Conservation (phyloP, 192 early-diverging fungal species). For the Pilaira anomala region DNA sequence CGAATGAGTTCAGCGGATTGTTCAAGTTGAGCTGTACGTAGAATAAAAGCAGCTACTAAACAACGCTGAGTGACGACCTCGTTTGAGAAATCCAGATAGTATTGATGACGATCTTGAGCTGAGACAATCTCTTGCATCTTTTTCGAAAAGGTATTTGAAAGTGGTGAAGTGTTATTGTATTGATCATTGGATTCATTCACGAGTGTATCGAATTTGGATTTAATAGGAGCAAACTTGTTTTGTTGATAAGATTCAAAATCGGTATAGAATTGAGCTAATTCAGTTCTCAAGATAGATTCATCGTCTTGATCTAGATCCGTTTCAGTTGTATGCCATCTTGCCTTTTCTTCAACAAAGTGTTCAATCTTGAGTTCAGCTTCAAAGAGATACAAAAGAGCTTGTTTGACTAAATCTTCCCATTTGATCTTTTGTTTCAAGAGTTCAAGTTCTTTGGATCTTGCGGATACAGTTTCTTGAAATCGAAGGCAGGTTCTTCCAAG, state of each 20-base stretch:
- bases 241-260: conserved; percentile 15
- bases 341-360: conserved; percentile 21
- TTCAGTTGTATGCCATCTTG: conserved; percentile 20
- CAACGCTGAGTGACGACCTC: conserved; percentile 23
- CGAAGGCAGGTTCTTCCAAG: conserved; percentile 2
- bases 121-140: conserved; percentile 10
- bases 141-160: conserved; percentile 12
- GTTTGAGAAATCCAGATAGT: conserved; percentile 24
- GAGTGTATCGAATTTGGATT: not conserved
- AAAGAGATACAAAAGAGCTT: conserved; percentile 1
- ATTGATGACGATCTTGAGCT: not conserved
- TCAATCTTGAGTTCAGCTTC: conserved; percentile 1
- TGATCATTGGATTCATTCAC: not conserved
- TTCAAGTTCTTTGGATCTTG: conserved; percentile 19
- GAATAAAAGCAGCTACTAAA: conserved; percentile 19
- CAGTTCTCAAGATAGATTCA: conserved; percentile 1
- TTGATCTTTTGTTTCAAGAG: conserved; percentile 14
- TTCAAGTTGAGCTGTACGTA: conserved; percentile 22
- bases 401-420: conserved; percentile 16
- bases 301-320: not conserved
- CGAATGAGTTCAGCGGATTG: conserved; percentile 24
- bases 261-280: not conserved
- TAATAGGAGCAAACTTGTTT: not conserved
- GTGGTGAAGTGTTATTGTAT: not conserved
- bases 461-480: conserved; percentile 21